These are phyloP conservation scores for Isatis lusitanica DNA, from an alignment of 441 rosid genomes.

Conservation along the genomic window DNA sequence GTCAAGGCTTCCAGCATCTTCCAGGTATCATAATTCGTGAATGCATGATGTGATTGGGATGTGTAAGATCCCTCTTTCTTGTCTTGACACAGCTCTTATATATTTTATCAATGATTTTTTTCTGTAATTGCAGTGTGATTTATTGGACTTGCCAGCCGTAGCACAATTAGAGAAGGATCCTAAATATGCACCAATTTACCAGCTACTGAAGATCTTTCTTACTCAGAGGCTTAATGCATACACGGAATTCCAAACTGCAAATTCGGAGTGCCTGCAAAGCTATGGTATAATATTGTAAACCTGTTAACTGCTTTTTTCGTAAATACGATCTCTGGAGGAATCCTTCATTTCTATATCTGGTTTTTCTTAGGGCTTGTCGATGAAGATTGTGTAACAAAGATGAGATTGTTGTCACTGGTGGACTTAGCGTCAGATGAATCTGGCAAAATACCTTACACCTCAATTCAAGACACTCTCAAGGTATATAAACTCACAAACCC, in stretches of 20 bases:
- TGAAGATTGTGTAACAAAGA: conserved; percentile 90
- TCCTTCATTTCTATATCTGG: neutral
- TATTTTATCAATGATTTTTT: conserved; percentile 11
- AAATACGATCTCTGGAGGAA: neutral
- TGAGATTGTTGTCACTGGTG: conserved; percentile 88
- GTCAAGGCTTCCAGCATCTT: conserved; percentile 82
- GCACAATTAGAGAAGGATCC: conserved; percentile 84
- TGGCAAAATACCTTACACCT: conserved; percentile 70
- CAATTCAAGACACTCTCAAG: conserved; percentile 75
- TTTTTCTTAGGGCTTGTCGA: conserved; percentile 70
- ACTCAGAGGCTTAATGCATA: conserved; percentile 80
- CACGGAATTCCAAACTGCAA: conserved; percentile 73
- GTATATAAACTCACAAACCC: conserved; percentile 37
- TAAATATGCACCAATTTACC: conserved; percentile 67
- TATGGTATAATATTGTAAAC: conserved; percentile 48
- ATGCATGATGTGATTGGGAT: conserved; percentile 12
- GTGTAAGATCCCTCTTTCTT: conserved; percentile 10
- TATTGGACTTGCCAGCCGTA: conserved; percentile 86
- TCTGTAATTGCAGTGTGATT: conserved; percentile 71
- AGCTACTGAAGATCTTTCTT: conserved; percentile 82
- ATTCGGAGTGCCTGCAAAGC: conserved; percentile 66
- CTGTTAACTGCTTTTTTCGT: neutral
- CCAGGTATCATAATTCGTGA: conserved; percentile 59
- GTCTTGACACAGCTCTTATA: neutral
- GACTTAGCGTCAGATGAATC: conserved; percentile 80